phyloP scores from a whole-genome alignment of 2,329 filamentous ascomycete genomes.

The Fusarium solani-melongenae region DNA sequence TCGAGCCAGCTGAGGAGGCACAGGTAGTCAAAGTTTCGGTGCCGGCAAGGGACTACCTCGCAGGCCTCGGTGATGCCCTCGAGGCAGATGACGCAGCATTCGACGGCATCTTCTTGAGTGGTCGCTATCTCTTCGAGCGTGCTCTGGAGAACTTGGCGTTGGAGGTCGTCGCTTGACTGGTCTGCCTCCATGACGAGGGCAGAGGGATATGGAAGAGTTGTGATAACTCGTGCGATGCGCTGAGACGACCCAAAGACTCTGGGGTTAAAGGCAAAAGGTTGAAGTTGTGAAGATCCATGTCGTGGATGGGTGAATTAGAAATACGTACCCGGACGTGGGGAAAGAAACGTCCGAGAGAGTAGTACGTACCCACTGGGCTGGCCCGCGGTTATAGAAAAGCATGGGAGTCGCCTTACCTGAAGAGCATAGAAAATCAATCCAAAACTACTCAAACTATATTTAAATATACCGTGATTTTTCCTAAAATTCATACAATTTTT shows the following conservation, averaged over 20 bases:
- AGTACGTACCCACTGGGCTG: background rate
- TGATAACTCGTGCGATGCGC: background rate
- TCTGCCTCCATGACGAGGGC: conserved; percentile 39
- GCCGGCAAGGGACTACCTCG: conserved; percentile 79
- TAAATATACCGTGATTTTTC: background rate
- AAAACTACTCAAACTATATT: background rate
- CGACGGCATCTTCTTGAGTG: conserved; percentile 35
- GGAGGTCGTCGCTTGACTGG: conserved; percentile 45
- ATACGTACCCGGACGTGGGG: conserved; percentile 9
- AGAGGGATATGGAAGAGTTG: no score
- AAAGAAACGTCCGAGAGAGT: background rate
- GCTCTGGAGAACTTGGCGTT: conserved; percentile 55
- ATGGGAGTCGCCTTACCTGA: background rate
- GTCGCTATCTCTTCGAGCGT: conserved; percentile 57
- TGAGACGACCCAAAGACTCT: background rate
- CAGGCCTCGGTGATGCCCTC: conserved; percentile 78
- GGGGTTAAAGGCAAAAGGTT: background rate
- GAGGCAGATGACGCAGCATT: conserved; percentile 88
- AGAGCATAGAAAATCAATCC: background rate
- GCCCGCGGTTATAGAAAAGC: background rate
- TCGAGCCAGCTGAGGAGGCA: conserved; percentile 88
- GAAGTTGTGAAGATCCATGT: conserved; percentile 1
- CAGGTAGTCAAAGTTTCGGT: conserved; percentile 85
- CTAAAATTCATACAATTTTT: background rate
- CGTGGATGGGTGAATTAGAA: background rate